Evolutionary conservation across 495 filamentous ascomycete species (phyloP).

Genomic region (Aspergillus nidulans): DNA sequence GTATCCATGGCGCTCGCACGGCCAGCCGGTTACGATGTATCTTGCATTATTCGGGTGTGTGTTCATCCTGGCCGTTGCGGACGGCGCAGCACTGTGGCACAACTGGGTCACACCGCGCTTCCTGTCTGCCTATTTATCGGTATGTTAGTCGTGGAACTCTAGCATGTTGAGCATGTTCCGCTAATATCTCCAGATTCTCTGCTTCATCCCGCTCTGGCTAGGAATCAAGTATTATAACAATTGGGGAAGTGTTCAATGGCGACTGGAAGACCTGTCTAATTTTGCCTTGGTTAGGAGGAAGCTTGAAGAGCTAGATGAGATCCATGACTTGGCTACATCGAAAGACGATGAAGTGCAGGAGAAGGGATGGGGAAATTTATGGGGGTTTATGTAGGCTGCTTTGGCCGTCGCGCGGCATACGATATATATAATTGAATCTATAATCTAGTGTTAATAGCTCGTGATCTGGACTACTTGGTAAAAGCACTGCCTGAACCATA

Average conservation of each 20-base stretch:
- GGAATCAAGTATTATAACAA: slow-evolving; percentile 23
- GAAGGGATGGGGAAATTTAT: slow-evolving; percentile 17
- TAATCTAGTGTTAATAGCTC: too few relatives aligned
- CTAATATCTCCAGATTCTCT: slow-evolving; percentile 16
- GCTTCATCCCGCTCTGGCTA: slow-evolving; percentile 30
- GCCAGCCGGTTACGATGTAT: slow-evolving; percentile 38
- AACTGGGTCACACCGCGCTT: slow-evolving; percentile 27
- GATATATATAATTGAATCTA: too few relatives aligned
- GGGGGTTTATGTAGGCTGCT: slow-evolving; percentile 10
- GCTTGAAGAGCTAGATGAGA: slow-evolving; percentile 12
- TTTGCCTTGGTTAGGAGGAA: slow-evolving; percentile 12
- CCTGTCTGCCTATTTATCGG: slow-evolving; percentile 35
- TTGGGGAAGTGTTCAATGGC: slow-evolving; percentile 21
- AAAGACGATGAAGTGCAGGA: background rate
- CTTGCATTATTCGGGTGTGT: slow-evolving; percentile 33
- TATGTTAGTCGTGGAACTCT: slow-evolving; percentile 11
- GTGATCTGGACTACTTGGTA: too few relatives aligned
- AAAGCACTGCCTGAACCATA: too few relatives aligned
- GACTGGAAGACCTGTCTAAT: slow-evolving; percentile 27
- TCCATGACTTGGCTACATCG: slow-evolving; percentile 14
- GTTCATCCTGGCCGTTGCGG: slow-evolving; percentile 31
- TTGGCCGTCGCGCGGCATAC: too few relatives aligned
- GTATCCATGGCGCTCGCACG: slow-evolving; percentile 42
- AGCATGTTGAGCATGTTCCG: background rate
- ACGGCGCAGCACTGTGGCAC: slow-evolving; percentile 39